Evolutionary conservation across 805 yeast genomes (phyloP).

Genomic region (Sungouiozyma intestinalis): DNA sequence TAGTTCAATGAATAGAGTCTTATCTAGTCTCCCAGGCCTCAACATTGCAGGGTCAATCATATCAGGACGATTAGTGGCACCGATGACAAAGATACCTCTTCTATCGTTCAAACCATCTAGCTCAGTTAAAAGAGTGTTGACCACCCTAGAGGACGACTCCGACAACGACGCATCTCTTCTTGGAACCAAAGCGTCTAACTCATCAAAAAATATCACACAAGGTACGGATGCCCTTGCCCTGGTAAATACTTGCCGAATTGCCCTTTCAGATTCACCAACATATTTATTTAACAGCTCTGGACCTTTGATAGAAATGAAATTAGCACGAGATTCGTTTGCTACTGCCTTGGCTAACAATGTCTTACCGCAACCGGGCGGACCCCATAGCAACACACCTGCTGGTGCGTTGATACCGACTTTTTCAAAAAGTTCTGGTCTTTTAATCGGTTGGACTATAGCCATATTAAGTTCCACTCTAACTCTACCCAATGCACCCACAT

Average conservation of each 20-base stretch:
- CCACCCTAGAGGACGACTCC: slow-evolving; percentile 88
- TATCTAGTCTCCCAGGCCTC: slow-evolving; percentile 92
- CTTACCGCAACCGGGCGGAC: slow-evolving; percentile 99
- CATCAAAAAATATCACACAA: slow-evolving; percentile 91
- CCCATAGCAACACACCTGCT: slow-evolving; percentile 96
- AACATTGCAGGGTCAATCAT: slow-evolving; percentile 98
- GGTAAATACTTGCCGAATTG: slow-evolving; percentile 85
- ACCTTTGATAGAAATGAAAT: slow-evolving; percentile 90
- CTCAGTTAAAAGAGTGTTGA: slow-evolving; percentile 87
- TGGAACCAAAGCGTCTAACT: slow-evolving; percentile 91
- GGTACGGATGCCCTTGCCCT: slow-evolving; percentile 91
- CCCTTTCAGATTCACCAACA: slow-evolving; percentile 93
- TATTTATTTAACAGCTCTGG: slow-evolving; percentile 91
- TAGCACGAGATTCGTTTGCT: slow-evolving; percentile 93
- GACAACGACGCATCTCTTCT: slow-evolving; percentile 80
- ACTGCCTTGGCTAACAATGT: slow-evolving; percentile 94
- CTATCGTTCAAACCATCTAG: slow-evolving; percentile 90
- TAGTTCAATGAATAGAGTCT: slow-evolving; percentile 81
- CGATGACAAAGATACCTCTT: slow-evolving; percentile 86
- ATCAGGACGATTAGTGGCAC: slow-evolving; percentile 96
- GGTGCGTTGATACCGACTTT: slow-evolving; percentile 94
- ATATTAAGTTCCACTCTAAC: slow-evolving; percentile 85
- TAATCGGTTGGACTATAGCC: slow-evolving; percentile 96
- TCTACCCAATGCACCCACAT: slow-evolving; percentile 78
- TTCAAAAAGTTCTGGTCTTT: slow-evolving; percentile 79